Conservation (phyloP, 2,329 filamentous ascomycete species). For the Phoma sp. region DNA sequence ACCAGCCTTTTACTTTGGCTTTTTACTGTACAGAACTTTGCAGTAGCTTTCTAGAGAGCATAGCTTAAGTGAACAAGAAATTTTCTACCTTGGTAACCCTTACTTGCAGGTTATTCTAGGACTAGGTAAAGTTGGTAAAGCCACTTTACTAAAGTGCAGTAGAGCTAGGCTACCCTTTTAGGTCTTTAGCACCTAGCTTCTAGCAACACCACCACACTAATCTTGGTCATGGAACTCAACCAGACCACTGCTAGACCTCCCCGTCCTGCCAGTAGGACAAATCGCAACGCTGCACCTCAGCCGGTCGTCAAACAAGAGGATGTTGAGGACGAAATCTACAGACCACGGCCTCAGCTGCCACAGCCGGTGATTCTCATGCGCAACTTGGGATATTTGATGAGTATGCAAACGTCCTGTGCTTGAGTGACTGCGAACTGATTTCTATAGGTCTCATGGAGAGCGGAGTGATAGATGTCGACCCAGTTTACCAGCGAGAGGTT, state of each 20-base stretch:
- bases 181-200: neutral
- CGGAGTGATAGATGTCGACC: slow-evolving; percentile 49
- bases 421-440: slow-evolving; percentile 5
- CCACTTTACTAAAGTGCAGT: too few species aligned
- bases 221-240: slow-evolving; percentile 17
- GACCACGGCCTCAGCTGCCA: slow-evolving; percentile 32
- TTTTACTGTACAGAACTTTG: too few species aligned
- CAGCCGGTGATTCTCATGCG: slow-evolving; percentile 27
- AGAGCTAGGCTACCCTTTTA: too few species aligned
- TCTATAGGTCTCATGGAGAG: slow-evolving; percentile 28
- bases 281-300: neutral
- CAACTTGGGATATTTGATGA: slow-evolving; percentile 31
- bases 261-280: neutral
- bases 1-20: too few species aligned
- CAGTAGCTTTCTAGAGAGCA: too few species aligned
- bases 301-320: slow-evolving; percentile 24
- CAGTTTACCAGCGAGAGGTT: slow-evolving; percentile 56
- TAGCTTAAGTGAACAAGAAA: too few species aligned
- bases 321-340: slow-evolving; percentile 24
- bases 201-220: slow-evolving; percentile 13
- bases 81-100: too few species aligned
- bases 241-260: slow-evolving; percentile 12
- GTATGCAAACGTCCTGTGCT: slow-evolving; percentile 22
- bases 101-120: neutral
- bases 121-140: neutral